Conservation (phyloP, 2,329 filamentous ascomycete species). For the Decorospora gaudefroyi region DNA sequence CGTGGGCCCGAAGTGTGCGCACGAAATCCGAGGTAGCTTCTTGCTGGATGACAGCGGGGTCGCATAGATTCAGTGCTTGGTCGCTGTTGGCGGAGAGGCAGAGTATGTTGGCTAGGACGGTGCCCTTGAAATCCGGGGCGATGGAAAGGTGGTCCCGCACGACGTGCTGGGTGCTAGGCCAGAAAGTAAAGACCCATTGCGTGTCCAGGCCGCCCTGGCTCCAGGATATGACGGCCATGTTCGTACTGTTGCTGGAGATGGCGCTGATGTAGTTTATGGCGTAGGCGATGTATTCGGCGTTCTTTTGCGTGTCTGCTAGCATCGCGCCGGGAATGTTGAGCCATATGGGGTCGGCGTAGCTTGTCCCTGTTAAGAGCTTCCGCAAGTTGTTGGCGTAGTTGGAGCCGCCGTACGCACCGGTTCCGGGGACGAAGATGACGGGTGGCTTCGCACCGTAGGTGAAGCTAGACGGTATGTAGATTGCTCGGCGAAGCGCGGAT, state of each 20-base stretch:
- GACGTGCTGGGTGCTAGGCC: slow-evolving; percentile 54
- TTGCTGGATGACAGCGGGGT: slow-evolving; percentile 56
- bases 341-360: slow-evolving; percentile 52
- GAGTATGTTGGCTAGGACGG: slow-evolving; percentile 44
- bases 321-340: slow-evolving; percentile 59
- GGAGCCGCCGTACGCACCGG: slow-evolving; percentile 54
- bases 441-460: slow-evolving; percentile 51
- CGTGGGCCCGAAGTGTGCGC: slow-evolving; percentile 48
- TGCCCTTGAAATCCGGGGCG: slow-evolving; percentile 60
- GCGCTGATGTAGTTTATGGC: slow-evolving; percentile 60
- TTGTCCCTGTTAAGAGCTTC: slow-evolving; percentile 50
- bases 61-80: slow-evolving; percentile 31
- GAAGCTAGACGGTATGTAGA: slow-evolving; percentile 58
- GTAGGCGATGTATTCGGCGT: slow-evolving; percentile 62
- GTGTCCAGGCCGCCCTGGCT: slow-evolving; percentile 60
- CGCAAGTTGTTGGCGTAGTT: slow-evolving; percentile 56
- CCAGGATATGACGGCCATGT: slow-evolving; percentile 47
- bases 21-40: slow-evolving; percentile 53
- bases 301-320: slow-evolving; percentile 56
- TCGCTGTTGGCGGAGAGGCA: slow-evolving; percentile 27
- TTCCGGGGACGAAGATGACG: slow-evolving; percentile 60
- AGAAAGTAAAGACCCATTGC: slow-evolving; percentile 64
- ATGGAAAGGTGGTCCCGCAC: slow-evolving; percentile 59
- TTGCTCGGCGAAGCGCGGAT: slow-evolving; percentile 54
- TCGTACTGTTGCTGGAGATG: slow-evolving; percentile 32